Conservation (phyloP, 2,329 filamentous ascomycete species). For the Colletotrichum lupini region DNA sequence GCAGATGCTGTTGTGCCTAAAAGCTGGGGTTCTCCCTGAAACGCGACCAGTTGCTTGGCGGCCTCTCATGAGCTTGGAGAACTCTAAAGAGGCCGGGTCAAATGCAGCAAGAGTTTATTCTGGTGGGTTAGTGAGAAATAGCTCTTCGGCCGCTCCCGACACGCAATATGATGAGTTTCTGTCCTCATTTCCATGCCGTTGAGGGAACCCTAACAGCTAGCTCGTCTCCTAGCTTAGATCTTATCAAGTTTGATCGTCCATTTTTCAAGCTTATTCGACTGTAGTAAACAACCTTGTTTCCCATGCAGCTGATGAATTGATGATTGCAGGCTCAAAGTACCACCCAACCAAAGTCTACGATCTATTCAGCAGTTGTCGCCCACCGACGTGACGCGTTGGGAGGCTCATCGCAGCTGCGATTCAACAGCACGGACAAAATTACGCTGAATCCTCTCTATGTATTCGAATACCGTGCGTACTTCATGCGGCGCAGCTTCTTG, state of each 20-base stretch:
- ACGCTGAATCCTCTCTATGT: background rate
- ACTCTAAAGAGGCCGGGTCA: background rate
- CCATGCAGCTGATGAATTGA: background rate
- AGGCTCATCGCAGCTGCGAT: background rate
- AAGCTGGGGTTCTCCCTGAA: background rate
- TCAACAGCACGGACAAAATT: background rate
- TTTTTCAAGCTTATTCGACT: background rate
- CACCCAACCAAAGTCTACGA: background rate
- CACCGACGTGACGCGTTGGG: background rate
- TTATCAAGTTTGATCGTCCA: background rate
- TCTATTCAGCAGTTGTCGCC: background rate
- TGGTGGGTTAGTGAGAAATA: background rate
- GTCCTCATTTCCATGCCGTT: background rate
- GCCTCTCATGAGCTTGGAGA: background rate
- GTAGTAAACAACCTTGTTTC: background rate
- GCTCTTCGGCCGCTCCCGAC: constrained; percentile 2
- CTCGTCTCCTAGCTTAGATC: background rate
- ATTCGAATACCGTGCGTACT: background rate
- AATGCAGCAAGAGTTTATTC: background rate
- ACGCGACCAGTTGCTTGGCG: background rate
- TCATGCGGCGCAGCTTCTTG: background rate
- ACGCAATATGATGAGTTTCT: background rate
- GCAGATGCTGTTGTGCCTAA: background rate
- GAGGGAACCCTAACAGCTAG: background rate
- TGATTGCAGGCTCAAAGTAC: background rate